A percentile compares a stretch with the other conserved stretches of the same genome.
phyloP scores from a whole-genome alignment of 2,329 filamentous ascomycete species.

The Ophiostoma novo-ulmi region DNA sequence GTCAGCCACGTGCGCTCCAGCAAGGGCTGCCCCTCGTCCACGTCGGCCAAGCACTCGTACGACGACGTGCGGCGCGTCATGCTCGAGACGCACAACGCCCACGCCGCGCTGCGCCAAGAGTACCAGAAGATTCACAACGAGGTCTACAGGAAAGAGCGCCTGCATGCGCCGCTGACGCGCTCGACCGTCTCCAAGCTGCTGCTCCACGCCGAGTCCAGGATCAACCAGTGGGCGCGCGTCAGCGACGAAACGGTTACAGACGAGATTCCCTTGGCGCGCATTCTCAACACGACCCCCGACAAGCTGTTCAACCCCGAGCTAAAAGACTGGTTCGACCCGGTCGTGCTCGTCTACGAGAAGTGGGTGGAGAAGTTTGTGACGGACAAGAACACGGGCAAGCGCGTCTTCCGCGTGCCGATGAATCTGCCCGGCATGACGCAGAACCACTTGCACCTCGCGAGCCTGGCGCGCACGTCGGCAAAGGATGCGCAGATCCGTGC shows the following conservation, averaged over 20 bases:
- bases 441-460: background rate
- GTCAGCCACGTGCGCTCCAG: constrained; percentile 22
- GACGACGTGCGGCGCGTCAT: constrained; percentile 15
- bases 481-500: background rate
- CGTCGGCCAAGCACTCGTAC: background rate
- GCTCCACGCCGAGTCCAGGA: background rate
- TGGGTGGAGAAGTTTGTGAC: constrained; percentile 20
- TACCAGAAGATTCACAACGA: background rate
- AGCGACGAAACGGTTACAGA: background rate
- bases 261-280: constrained; percentile 12
- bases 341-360: constrained; percentile 27
- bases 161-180: background rate
- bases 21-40: background rate
- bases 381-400: constrained; percentile 13
- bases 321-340: constrained; percentile 21
- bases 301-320: background rate
- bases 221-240: constrained; percentile 21
- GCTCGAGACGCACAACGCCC: constrained; percentile 4
- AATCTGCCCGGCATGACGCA: constrained; percentile 16
- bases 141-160: background rate
- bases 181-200: background rate
- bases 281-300: constrained; percentile 24
- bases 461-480: background rate
- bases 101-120: background rate
- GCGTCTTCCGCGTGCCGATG: constrained; percentile 24